Conservation (phyloP, 73 alveolate genomes). For the Symbiodinium pilosum region DNA sequence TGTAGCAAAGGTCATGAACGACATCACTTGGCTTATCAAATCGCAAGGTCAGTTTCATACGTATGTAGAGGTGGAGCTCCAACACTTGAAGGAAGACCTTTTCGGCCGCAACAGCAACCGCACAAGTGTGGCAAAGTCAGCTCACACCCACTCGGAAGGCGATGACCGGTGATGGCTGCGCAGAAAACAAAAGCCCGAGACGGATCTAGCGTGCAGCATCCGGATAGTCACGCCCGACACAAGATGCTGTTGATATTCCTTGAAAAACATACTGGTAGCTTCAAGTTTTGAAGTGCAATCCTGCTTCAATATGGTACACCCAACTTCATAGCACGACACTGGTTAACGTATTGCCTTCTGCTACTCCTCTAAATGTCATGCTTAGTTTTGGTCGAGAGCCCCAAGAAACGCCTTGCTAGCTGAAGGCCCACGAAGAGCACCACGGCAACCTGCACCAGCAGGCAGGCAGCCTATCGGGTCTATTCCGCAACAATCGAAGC, state of each 20-base stretch:
- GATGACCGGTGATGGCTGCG: neutral
- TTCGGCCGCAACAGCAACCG: neutral
- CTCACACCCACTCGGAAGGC: too few relatives aligned
- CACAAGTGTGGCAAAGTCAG: neutral
- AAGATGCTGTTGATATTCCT: neutral
- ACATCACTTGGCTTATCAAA: neutral
- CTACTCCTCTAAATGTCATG: too few relatives aligned
- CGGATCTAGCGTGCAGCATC: neutral
- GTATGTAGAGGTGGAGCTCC: constrained; percentile 6
- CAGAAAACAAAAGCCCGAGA: neutral
- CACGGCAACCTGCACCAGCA: neutral
- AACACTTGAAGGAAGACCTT: neutral
- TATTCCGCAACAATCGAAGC: too few relatives aligned
- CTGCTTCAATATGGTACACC: too few relatives aligned
- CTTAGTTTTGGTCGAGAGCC: too few relatives aligned
- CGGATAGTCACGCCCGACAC: neutral
- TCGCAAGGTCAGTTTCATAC: neutral
- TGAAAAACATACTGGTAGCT: neutral
- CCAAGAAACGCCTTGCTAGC: too few relatives aligned
- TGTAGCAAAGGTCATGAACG: neutral
- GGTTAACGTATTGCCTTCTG: too few relatives aligned
- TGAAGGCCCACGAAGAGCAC: constrained; percentile 3
- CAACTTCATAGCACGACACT: too few relatives aligned
- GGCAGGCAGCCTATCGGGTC: too few relatives aligned
- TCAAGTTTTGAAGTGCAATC: too few relatives aligned